Base-by-base conservation (phyloP, 2,329 filamentous ascomycete species). In the Bipolaris sorokiniana region DNA sequence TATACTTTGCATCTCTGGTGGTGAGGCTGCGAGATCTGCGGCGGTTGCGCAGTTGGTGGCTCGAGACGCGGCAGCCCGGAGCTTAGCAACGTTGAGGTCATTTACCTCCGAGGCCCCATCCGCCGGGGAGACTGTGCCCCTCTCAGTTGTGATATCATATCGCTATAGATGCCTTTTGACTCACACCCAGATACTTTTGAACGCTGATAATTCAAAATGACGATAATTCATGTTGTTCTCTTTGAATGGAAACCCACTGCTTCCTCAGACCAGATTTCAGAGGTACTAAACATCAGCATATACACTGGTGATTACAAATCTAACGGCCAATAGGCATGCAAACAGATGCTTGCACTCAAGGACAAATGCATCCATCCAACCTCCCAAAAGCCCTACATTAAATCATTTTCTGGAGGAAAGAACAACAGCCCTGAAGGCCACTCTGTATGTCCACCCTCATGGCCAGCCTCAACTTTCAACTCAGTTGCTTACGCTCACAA, bases 201-300 rank as follows among this genome's bases (percentile, higher is more conserved):
- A 5, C 15, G 16, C 7, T 28, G n/a, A 15, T 33, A n/a, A 28
- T 48, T 16, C 28, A 42, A 49, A 18, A 90, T 90, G 87, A 70
- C 85, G 0, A 81, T 90, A 64, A 79, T 85, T n/a, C 89, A 91
- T 70, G 82, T 90, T 48, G 88, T 91, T 3, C 78, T 90, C 23
- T 88, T 90, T 66, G 81, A 86, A 59, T 89, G 89, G 79, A 87
- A 88, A 68, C 72, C 83, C 0, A 77, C 78, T 0, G 72, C 80
- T 1, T 77, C 78, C 1, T 64, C 79, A 0, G 80, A 82, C 15
- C 78, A 83, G 31, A 77, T 89, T 7, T 78, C 84, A 63, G 81
- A 84, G 65, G 88, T 89, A 57, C 23, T 34, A 47, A 22, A 48
- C 48, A 31, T 20, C 23, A 18, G 22, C 16, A 40, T 47, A 38